Evolutionary conservation across 1,139 yeast species (phyloP).

Genomic region (Suhomyces bokatorum): DNA sequence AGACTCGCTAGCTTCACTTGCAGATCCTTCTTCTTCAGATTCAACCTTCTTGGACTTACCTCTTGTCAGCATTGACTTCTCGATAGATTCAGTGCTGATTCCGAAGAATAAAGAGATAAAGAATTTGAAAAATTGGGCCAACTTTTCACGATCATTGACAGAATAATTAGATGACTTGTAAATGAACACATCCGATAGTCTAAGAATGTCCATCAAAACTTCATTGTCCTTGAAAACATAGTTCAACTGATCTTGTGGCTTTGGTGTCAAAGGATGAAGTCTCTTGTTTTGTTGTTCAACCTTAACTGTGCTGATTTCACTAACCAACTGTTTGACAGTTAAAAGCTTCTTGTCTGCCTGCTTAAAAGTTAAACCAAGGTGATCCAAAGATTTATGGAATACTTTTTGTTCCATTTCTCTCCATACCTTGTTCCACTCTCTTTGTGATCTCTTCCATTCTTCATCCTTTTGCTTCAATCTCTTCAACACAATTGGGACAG

Average conservation of each 20-base stretch:
- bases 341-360: slow-evolving; percentile 92
- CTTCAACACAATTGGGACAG: slow-evolving; percentile 89
- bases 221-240: slow-evolving; percentile 66
- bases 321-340: slow-evolving; percentile 84
- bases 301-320: slow-evolving; percentile 90
- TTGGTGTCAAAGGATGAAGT: slow-evolving; percentile 83
- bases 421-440: slow-evolving; percentile 99
- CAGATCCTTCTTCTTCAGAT: slow-evolving; percentile 14
- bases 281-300: slow-evolving; percentile 81
- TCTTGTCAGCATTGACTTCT: slow-evolving; percentile 27
- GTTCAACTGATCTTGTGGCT: slow-evolving; percentile 76
- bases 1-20: slow-evolving; percentile 12
- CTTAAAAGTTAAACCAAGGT: slow-evolving; percentile 91
- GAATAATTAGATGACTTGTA: slow-evolving; percentile 74
- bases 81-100: slow-evolving; percentile 38
- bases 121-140: slow-evolving; percentile 68
- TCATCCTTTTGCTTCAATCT: slow-evolving; percentile 96
- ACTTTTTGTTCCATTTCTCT: slow-evolving; percentile 96
- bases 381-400: slow-evolving; percentile 89
- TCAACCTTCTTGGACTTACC: slow-evolving; percentile 17
- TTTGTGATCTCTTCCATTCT: slow-evolving; percentile 97
- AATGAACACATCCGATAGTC: slow-evolving; percentile 69
- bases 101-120: slow-evolving; percentile 73
- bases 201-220: slow-evolving; percentile 71
- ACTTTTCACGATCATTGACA: slow-evolving; percentile 74